Conservation (phyloP, 139 green algal genomes). For the Mychonastes homosphaera region DNA sequence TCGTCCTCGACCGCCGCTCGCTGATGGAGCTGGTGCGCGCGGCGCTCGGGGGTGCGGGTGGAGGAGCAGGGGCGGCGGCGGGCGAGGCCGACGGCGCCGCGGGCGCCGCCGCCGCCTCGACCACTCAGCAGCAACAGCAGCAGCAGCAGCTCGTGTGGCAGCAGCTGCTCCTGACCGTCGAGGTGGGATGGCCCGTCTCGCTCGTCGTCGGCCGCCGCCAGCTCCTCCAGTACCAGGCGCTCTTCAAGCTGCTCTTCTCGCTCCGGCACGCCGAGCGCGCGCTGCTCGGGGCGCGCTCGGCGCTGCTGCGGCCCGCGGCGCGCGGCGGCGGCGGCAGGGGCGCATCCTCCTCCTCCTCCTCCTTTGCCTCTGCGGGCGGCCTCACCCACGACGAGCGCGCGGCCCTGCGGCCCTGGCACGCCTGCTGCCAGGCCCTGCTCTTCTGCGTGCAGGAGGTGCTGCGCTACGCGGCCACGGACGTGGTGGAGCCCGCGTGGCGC, state of each 20-base stretch:
- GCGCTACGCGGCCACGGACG: conserved; percentile 73
- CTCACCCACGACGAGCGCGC: conserved; percentile 7
- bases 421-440: conserved; percentile 52
- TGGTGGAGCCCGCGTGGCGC: conserved; percentile 67
- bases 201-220: conserved; percentile 60
- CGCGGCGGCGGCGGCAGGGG: neutral
- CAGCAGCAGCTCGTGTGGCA: conserved; percentile 26
- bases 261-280: conserved; percentile 75
- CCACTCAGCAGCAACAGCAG: conserved; percentile 8
- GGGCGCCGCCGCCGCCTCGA: conserved; percentile 1
- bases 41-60: conserved; percentile 2
- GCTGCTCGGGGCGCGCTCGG: conserved; percentile 49
- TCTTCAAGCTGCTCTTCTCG: conserved; percentile 64
- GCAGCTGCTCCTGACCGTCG: conserved; percentile 50
- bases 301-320: conserved; percentile 34
- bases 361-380: neutral
- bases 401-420: conserved; percentile 39
- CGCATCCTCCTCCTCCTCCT: neutral
- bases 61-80: neutral
- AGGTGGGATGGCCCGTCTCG: conserved; percentile 62
- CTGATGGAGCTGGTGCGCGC: conserved; percentile 41
- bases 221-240: conserved; percentile 73
- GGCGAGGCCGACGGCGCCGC: neutral
- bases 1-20: conserved; percentile 47
- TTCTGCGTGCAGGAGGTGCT: conserved; percentile 69